Evolutionary conservation across 805 yeast species (phyloP), one percentile per base, ranked within the genome.

Genomic region (Candida yuanshanica): DNA sequence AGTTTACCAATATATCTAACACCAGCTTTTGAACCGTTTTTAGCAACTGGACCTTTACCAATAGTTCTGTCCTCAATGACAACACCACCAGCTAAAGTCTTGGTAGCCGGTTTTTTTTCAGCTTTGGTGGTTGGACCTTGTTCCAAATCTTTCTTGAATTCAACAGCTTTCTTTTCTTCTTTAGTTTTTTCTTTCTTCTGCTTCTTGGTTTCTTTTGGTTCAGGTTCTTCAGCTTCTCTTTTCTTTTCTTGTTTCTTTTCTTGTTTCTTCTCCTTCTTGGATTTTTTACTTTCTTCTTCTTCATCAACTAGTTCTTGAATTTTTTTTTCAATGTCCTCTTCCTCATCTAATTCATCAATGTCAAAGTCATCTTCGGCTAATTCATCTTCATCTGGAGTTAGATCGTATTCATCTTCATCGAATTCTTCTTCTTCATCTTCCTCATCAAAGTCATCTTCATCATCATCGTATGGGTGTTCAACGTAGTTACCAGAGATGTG

Each of bases 1-100:
- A 93, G 81, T 74, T 93, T 95, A 64, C 99, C 99, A 55, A 93
- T 85, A 79, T 93, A 93, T 74, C 99, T 81, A 68, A 93, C 90
- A 63, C 96, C 95, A 51, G 93, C 95, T 64, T 77, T 87, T 70
- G 85, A 77, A 47, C 96, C 95, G 56, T 75, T 72, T 74, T 89
- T 90, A 62, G 95, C 95, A 49, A 73, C 72, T 56, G 87, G 80
- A 47, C 99, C 99, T 45, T 79, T 77, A 59, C 99, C 99, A 45
- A 74, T 65, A 47, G 83, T 80, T 68, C 95, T 83, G 73, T 93
- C 99, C 75, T 93, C 99, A 59, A 89, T 71, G 47, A 84, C 70
- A 55, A 93, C 88, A 62, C 97, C 98, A 56, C 98, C 98, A 61
- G 85, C 83, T 51, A 93, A 75, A 41, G 85, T 83, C 72, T 81